Evolutionary conservation across 257 asterid genomes (phyloP), one percentile per base, ranked within the genome.

Genomic region (Solanum boliviense): DNA sequence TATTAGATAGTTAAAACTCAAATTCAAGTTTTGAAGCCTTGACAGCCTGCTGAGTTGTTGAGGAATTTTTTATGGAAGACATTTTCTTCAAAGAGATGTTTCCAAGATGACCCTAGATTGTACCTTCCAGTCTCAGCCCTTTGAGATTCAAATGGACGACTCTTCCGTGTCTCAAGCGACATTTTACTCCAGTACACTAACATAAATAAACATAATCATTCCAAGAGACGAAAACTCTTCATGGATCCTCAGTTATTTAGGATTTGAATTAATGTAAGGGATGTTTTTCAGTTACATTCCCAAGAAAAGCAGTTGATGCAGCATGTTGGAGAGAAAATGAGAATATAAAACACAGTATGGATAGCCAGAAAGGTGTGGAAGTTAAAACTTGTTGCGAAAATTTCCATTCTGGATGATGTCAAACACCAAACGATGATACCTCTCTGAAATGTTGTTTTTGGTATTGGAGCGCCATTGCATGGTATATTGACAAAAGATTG

Each of bases 131-230:
- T 89, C 41, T 38, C 41, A 38, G 2, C 41, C 41, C 3, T 38
- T 38, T 8, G 41, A 38, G 41, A 38, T 38, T 89, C 84, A 93
- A 88, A 87, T 41, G 65, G 23, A 56, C 74, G 83, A 93, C 92
- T 78, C 93, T 86, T 79, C 41, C 11, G 2, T 2, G 41, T 38
- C 41, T 8, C 41, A 38, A 8, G 41, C 41, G 3, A 38, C 41
- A 92, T 34, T 18, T 52, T 36, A 93, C 91, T 32, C 95, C 94
- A 65, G 87, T 89, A 94, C 95, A 94, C 65, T 52, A 48, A 91
- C 94, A 91, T 39, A 92, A 89, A 76, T 86, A 88, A 60, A 73
- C 41, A 38, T 8, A 38, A 38, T 8, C 41, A 38, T 38, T 38
- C 41, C 41, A 38, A 38, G 41, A 38, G 41, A 38, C 41, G 11